Percentiles rank a stretch among this genome's conserved stretches.
Conservation (phyloP, 2,329 filamentous ascomycete species). For the Monosporascus sp. region DNA sequence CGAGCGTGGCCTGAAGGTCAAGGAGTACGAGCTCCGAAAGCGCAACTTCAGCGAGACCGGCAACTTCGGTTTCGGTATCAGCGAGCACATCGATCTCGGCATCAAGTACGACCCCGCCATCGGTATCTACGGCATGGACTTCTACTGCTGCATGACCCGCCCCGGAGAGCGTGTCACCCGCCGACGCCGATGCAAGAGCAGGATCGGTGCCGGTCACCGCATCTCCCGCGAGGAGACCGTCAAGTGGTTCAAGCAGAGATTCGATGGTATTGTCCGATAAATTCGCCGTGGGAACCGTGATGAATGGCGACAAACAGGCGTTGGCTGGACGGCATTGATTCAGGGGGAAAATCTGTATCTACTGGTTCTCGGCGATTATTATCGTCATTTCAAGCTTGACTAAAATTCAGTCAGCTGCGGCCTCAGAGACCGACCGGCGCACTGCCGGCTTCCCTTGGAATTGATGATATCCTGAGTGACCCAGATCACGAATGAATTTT, state of each 20-base stretch:
- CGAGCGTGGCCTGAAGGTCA: conserved; percentile 99
- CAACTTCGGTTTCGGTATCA: conserved; percentile 99
- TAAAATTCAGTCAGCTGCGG: conserved; percentile 58
- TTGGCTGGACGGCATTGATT: conserved; percentile 32
- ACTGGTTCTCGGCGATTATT: conserved; percentile 36
- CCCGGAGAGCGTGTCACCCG: conserved; percentile 97
- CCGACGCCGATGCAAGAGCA: conserved; percentile 84
- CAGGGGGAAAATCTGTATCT: conserved; percentile 35
- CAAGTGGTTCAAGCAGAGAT: conserved; percentile 89
- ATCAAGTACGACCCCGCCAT: conserved; percentile 99
- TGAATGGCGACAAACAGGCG: conserved; percentile 25
- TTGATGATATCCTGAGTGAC: conserved; percentile 19
- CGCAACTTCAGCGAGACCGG: conserved; percentile 99
- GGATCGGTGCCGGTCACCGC: conserved; percentile 81
- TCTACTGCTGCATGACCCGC: conserved; percentile 99
- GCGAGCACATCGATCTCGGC: conserved; percentile 99
- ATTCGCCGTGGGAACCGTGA: conserved; percentile 26
- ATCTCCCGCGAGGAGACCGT: conserved; percentile 94
- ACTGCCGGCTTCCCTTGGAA: conserved; percentile 53
- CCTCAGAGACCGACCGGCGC: conserved; percentile 69
- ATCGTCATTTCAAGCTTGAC: conserved; percentile 47
- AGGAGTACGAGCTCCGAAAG: conserved; percentile 99
- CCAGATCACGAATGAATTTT: conserved; percentile 1
- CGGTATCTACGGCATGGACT: conserved; percentile 99
- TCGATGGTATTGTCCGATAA: conserved; percentile 99